Conservation (phyloP, 345 rosid genomes). For the Acer yangbiense region DNA sequence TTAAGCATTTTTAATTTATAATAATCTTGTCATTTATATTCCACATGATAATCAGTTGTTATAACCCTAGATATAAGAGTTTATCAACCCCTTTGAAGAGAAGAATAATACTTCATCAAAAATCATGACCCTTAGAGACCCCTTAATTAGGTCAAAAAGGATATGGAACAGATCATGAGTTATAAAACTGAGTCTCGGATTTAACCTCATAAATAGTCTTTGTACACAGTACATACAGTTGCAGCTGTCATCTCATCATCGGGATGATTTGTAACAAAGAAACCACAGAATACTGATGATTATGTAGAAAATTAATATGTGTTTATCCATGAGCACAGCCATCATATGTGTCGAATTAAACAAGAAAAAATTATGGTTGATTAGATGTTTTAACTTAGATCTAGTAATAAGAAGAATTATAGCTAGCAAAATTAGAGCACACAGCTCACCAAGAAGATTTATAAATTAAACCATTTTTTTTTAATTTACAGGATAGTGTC, state of each 20-base stretch:
- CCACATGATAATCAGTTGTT: background rate
- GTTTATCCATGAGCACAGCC: background rate
- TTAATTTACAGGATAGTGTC: slow-evolving; percentile 50
- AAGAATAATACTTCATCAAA: background rate
- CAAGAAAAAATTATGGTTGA: background rate
- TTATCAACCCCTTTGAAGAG: background rate
- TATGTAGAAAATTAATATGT: background rate
- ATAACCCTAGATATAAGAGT: background rate
- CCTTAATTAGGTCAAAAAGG: background rate
- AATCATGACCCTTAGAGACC: background rate
- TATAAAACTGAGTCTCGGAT: too few species aligned
- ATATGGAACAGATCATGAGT: background rate
- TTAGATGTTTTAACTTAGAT: background rate
- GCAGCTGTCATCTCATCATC: background rate
- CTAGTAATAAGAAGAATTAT: background rate
- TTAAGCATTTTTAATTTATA: background rate
- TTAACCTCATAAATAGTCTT: background rate
- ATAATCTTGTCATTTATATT: background rate
- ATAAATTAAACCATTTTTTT: background rate
- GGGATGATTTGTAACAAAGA: too few species aligned
- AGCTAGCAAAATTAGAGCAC: background rate
- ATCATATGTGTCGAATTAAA: background rate
- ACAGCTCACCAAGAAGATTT: background rate
- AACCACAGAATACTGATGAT: background rate
- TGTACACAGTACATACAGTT: background rate